These are phyloP conservation scores for Barnettozyma botsteinii DNA, from an alignment of 805 yeast species.

Conservation along the genomic window DNA sequence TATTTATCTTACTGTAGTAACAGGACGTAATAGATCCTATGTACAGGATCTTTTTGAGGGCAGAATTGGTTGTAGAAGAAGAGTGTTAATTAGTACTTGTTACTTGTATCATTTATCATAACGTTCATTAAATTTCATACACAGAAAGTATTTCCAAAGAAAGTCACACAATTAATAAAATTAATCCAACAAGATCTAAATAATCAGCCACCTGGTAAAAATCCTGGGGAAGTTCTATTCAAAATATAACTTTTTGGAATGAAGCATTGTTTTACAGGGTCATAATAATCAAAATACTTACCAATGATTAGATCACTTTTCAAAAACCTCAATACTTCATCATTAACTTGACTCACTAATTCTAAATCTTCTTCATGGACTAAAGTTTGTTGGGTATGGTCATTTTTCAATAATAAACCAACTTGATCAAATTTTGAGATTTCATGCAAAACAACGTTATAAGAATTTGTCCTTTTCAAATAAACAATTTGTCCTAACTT, in stretches of 20 bases:
- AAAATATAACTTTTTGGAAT: constrained; percentile 1
- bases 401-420: constrained; percentile 2
- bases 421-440: background rate
- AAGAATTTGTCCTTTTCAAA: constrained; percentile 1
- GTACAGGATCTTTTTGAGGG: no score
- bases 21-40: no score
- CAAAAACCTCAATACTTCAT: background rate
- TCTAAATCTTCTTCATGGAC: constrained; percentile 4
- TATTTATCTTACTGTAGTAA: no score
- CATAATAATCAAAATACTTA: constrained; percentile 3
- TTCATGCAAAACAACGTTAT: constrained; percentile 1
- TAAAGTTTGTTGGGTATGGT: background rate
- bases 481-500: constrained; percentile 8
- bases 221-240: constrained; percentile 2
- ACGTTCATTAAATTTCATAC: no score
- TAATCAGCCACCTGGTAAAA: constrained; percentile 1
- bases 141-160: no score
- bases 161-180: no score
- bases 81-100: no score
- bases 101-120: no score
- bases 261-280: background rate
- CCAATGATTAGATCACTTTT: constrained; percentile 2
- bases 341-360: background rate
- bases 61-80: no score
- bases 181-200: no score